These are phyloP conservation scores for Lasiodiplodia theobromae DNA, from an alignment of 2,329 filamentous ascomycete species.

Conservation along the genomic window DNA sequence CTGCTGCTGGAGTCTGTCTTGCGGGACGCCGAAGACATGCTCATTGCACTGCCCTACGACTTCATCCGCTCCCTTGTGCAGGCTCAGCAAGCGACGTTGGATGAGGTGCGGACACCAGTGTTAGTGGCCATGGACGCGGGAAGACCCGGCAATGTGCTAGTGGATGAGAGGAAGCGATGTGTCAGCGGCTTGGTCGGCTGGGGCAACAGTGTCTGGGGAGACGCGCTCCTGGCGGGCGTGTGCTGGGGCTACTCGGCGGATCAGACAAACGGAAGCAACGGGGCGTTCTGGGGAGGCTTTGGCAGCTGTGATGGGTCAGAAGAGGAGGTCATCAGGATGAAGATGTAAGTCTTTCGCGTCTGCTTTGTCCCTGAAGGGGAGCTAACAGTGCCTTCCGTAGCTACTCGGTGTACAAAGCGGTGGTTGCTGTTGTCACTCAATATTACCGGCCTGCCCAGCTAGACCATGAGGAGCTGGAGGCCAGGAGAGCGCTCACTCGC, in stretches of 20 bases:
- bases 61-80: conserved; percentile 59
- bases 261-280: neutral
- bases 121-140: conserved; percentile 61
- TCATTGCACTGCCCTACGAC: conserved; percentile 64
- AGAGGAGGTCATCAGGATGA: conserved; percentile 45
- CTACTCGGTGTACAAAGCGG: conserved; percentile 54
- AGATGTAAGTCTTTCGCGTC: conserved; percentile 47
- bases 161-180: conserved; percentile 57
- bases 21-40: conserved; percentile 65
- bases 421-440: conserved; percentile 51
- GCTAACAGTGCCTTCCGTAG: conserved; percentile 38
- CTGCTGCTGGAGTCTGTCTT: conserved; percentile 60
- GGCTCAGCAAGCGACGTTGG: conserved; percentile 50
- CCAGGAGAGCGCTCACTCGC: conserved; percentile 50
- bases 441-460: conserved; percentile 52
- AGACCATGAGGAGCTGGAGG: conserved; percentile 51
- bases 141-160: conserved; percentile 57
- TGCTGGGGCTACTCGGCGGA: conserved; percentile 49
- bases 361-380: neutral
- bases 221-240: conserved; percentile 60
- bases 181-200: conserved; percentile 62
- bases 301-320: conserved; percentile 44
- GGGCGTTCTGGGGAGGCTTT: conserved; percentile 53
- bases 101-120: conserved; percentile 58
- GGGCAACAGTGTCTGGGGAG: conserved; percentile 63